Evolutionary conservation across 176 grass and related monocot genomes (phyloP), one percentile per base, ranked within the genome.

Genomic region (Carex scoparia): DNA sequence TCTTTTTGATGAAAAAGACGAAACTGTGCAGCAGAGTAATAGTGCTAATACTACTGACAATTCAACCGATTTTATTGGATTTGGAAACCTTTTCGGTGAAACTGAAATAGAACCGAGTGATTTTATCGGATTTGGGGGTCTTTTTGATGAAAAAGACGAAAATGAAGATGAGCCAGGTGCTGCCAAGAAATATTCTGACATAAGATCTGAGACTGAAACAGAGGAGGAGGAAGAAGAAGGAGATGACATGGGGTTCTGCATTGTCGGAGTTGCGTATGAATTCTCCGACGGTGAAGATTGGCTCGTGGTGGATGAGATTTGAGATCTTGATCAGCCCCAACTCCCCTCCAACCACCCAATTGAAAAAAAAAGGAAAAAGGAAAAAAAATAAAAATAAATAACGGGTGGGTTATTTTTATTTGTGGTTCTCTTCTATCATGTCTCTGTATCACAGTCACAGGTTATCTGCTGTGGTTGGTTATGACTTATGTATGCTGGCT

Each of bases 251-350:
- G 95, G 88, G 7, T 98, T 94, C 91, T 92, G 60, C 87, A 87
- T 94, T 46, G 93, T 95, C 53, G 91, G 90, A 28, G 68, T 92
- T 84, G 75, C 83, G 5, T 86, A 91, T 84, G 95, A 93, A 65
- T 98, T 79, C 77, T 93, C 89, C 8, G 91, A 92, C 61, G 91
- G 80, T 12, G 95, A 98, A 85, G 95, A 92, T 89, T 98, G 95
- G 95, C 89, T 98, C 86, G 87, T 98, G 79, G 93, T 97, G 87
- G 87, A 90, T 30, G 94, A 94, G 84, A 84, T 84, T n/a, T 94
- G 90, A 97, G 31, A 27, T 70, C 53, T 33, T 5, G 75, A 64
- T 71, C 63, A 61, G 54, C 58, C 59, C 59, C 55, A 48, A 79
- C 13, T 64, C 54, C 55, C 80, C 42, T 35, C 60, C 65, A 35